Evolutionary conservation across 495 filamentous ascomycete genomes (phyloP).

Genomic region (Tuber microsphaerosporum): DNA sequence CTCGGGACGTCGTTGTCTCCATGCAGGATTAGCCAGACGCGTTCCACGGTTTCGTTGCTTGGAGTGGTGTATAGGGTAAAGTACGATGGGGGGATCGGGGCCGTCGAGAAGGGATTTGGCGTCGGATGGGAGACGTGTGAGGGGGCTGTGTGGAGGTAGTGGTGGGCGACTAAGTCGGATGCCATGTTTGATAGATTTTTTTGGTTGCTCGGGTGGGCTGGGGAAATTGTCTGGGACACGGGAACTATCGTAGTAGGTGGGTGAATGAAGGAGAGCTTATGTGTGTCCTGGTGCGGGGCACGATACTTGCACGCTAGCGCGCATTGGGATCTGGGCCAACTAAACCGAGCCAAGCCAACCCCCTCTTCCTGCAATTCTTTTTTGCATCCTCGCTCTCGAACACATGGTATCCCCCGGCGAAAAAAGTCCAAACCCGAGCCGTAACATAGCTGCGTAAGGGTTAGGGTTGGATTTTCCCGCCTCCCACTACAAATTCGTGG

Average conservation of each 20-base stretch:
- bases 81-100: not conserved
- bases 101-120: not conserved
- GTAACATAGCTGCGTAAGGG: too few species aligned
- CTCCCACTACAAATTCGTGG: too few species aligned
- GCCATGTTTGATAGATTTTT: slow-evolving; percentile 2
- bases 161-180: slow-evolving; percentile 20
- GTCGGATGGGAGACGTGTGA: slow-evolving; percentile 15
- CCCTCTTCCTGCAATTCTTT: too few species aligned
- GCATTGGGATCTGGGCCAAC: not conserved
- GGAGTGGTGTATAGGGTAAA: slow-evolving; percentile 15
- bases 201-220: not conserved
- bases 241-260: not conserved
- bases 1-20: not conserved
- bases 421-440: too few species aligned
- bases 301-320: too few species aligned
- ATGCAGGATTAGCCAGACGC: slow-evolving; percentile 15
- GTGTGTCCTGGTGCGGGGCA: not conserved
- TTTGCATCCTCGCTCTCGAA: too few species aligned
- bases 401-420: too few species aligned
- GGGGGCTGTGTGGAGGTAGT: slow-evolving; percentile 13
- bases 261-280: not conserved
- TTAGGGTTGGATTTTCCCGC: too few species aligned
- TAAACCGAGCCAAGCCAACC: not conserved
- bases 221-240: not conserved
- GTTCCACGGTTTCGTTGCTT: slow-evolving; percentile 7